Conservation (phyloP, 2,329 filamentous ascomycete genomes). For the Monosporascus sp. region DNA sequence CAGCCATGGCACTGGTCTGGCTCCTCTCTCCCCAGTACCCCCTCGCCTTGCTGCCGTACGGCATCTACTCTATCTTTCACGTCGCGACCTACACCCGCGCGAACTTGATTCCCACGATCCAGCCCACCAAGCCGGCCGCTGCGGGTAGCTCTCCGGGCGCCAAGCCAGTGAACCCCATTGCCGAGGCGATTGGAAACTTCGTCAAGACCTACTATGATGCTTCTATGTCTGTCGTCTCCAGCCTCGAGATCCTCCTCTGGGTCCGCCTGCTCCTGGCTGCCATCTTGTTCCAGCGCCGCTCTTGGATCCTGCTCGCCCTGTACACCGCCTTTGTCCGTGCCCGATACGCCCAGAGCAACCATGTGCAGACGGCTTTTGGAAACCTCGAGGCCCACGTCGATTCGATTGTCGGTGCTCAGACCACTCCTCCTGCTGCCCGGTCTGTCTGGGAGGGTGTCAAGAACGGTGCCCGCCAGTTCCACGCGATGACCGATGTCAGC, state of each 20-base stretch:
- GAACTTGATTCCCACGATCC: constrained; percentile 83
- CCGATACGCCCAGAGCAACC: constrained; percentile 81
- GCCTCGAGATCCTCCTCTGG: constrained; percentile 84
- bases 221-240: constrained; percentile 89
- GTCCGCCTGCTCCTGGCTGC: constrained; percentile 75
- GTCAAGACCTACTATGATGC: constrained; percentile 97
- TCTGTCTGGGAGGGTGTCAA: constrained; percentile 80
- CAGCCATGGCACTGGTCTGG: constrained; percentile 89
- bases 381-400: constrained; percentile 72
- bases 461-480: constrained; percentile 64
- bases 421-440: constrained; percentile 72
- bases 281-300: constrained; percentile 81
- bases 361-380: constrained; percentile 79
- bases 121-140: constrained; percentile 54
- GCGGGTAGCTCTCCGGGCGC: constrained; percentile 50
- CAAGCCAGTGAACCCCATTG: constrained; percentile 57
- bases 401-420: constrained; percentile 77
- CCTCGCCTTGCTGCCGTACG: constrained; percentile 86
- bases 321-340: constrained; percentile 93
- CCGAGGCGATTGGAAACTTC: constrained; percentile 82
- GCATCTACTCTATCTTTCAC: constrained; percentile 97
- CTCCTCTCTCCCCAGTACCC: constrained; percentile 85
- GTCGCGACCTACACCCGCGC: constrained; percentile 93
- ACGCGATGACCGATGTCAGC: constrained; percentile 72
- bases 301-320: constrained; percentile 78